Evolutionary conservation across 495 filamentous ascomycete species (phyloP), one percentile per base, ranked within the genome.

Genomic region (Friedmanniomyces simplex): DNA sequence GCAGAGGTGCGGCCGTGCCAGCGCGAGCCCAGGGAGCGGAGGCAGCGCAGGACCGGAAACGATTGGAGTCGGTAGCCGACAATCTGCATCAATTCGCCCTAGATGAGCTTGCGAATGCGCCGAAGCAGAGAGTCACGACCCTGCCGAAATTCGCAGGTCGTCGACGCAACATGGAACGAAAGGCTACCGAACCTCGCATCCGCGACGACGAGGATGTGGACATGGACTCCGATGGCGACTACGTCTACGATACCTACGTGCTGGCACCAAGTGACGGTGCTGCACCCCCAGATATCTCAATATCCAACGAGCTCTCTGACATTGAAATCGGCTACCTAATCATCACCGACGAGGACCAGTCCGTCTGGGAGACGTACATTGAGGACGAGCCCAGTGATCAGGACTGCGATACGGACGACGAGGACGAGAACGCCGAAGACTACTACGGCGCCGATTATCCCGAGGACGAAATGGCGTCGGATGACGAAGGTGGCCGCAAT

Each of bases 361-460:
- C 76, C 14, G 65, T 77, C 12, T 84, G 81, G 81, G 77, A 81
- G 49, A 66, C 73, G 24, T 82, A 78, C 63, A 70, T 72, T 21
- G 67, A 73, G 21, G 78, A 82, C 50, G 71, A 77, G 6, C 73
- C 79, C 14, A 73, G 70, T 55, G 80, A 80, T 51, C 67, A 70
- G 13, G 80, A 77, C 36, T 80, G 74, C 74, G 73, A 81, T 59
- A 79, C 75, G 50, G 82, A 84, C 36, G 79, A 83, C 53, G 81
- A 80, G 16, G 80, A 82, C 57, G 80, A 79, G 24, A 82, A 83
- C 60, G 82, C 82, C 16, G 82, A 86, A 62, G 78, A 82, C 59
- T 81, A 78, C 63, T 81, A 82, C 48, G 81, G 76, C 52, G 82
- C 82, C 57, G 82, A 86, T 57, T 86, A 86, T 59, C 82, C 82